Evolutionary conservation across 164 flowering plant species (phyloP).

Genomic region (Platanus orientalis): DNA sequence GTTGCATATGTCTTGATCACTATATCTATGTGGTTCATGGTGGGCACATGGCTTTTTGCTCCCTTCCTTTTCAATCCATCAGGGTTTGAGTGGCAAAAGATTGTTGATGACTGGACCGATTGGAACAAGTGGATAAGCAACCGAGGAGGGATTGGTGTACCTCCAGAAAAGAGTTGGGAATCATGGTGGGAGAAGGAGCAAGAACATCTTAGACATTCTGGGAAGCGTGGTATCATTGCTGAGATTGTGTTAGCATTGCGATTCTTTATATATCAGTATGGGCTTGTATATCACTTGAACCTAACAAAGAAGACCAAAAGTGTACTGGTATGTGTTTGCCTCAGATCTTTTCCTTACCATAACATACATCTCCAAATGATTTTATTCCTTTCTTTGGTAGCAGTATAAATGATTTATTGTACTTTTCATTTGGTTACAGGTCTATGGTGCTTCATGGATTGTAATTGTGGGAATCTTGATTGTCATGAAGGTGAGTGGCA

Average conservation of each 20-base stretch:
- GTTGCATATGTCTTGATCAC: constrained; percentile 79
- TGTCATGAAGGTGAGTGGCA: constrained; percentile 77
- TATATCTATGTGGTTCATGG: constrained; percentile 96
- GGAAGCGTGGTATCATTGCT: constrained; percentile 65
- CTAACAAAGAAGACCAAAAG: constrained; percentile 46
- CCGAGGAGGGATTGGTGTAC: constrained; percentile 93
- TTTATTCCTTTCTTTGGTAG: neutral
- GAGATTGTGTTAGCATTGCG: constrained; percentile 75
- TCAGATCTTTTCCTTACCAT: neutral
- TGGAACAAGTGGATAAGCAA: constrained; percentile 96
- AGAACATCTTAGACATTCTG: constrained; percentile 85
- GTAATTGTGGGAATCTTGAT: constrained; percentile 67
- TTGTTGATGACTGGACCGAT: constrained; percentile 96
- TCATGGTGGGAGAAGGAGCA: constrained; percentile 99
- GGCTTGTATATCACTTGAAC: constrained; percentile 65
- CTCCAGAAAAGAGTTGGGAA: constrained; percentile 94
- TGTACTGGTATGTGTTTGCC: constrained; percentile 49
- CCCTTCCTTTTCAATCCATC: no score
- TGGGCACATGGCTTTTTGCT: constrained; percentile 97
- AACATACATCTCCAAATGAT: neutral
- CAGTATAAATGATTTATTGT: neutral
- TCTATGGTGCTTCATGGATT: constrained; percentile 89
- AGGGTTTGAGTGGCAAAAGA: constrained; percentile 53
- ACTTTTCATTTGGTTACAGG: constrained; percentile 37
- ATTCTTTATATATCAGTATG: constrained; percentile 39